phyloP scores from a whole-genome alignment of 495 filamentous ascomycete genomes.

The Penicillium cosmopolitanum region DNA sequence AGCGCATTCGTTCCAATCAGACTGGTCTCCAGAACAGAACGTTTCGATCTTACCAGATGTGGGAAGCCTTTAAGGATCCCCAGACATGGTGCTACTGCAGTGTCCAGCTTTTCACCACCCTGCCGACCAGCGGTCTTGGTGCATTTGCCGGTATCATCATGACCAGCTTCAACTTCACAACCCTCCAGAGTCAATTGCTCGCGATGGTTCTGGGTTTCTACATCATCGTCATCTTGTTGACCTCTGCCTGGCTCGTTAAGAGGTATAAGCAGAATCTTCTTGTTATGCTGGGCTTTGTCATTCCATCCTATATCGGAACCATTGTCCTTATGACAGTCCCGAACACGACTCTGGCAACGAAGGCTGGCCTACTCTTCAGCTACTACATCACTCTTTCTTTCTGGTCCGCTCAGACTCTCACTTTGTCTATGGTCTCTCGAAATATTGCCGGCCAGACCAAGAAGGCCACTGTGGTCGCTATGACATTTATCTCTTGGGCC shows the following conservation, averaged over 20 bases:
- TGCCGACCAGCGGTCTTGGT: constrained; percentile 69
- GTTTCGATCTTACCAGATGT: constrained; percentile 52
- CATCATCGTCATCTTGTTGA: constrained; percentile 62
- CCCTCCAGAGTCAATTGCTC: constrained; percentile 48
- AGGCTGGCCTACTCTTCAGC: constrained; percentile 60
- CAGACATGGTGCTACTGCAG: constrained; percentile 51
- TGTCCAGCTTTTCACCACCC: constrained; percentile 67
- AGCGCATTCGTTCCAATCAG: constrained; percentile 52
- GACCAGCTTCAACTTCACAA: constrained; percentile 45
- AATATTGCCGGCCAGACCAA: constrained; percentile 76
- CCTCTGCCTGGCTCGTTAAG: constrained; percentile 66
- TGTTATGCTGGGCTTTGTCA: constrained; percentile 63
- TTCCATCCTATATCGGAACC: constrained; percentile 66
- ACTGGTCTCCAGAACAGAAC: constrained; percentile 58
- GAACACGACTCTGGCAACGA: constrained; percentile 47
- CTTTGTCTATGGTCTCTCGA: constrained; percentile 61
- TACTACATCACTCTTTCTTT: constrained; percentile 64
- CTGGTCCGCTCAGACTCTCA: constrained; percentile 60
- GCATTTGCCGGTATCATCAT: constrained; percentile 68
- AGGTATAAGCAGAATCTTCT: constrained; percentile 64
- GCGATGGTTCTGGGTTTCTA: constrained; percentile 74
- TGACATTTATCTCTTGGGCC: constrained; percentile 48
- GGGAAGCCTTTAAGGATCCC: constrained; percentile 47
- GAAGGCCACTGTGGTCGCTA: constrained; percentile 56
- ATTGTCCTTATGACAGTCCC: constrained; percentile 65